Evolutionary conservation across 495 filamentous ascomycete species (phyloP).

Genomic region (Penicillium psychrofluorescens): DNA sequence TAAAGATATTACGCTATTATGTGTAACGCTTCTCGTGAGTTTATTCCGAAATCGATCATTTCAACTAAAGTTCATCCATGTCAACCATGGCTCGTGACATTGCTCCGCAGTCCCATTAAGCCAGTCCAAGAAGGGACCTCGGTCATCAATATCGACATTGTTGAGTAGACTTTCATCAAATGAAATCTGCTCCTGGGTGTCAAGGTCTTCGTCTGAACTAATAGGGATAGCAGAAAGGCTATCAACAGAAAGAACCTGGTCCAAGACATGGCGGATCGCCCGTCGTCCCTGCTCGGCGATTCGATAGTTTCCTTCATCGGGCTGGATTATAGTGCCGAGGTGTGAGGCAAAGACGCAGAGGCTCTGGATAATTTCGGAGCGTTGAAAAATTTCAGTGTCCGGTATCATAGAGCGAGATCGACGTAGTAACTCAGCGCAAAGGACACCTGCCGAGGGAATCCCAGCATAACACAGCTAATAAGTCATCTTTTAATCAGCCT

Average conservation of each 20-base stretch:
- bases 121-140: slow-evolving; percentile 7
- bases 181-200: background rate
- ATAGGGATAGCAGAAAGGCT: background rate
- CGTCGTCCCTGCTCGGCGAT: slow-evolving; percentile 11
- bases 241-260: slow-evolving; percentile 16
- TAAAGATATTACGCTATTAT: too few relatives aligned
- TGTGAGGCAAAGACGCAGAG: slow-evolving; percentile 43
- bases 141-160: slow-evolving; percentile 7
- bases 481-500: too few relatives aligned
- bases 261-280: slow-evolving; percentile 17
- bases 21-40: too few relatives aligned
- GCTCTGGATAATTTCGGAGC: slow-evolving; percentile 53
- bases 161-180: slow-evolving; percentile 1
- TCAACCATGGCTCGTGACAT: slow-evolving; percentile 3
- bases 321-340: slow-evolving; percentile 12
- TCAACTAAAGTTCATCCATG: slow-evolving; percentile 10
- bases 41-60: too few relatives aligned
- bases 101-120: slow-evolving; percentile 6
- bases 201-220: background rate
- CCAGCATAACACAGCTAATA: slow-evolving; percentile 32
- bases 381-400: slow-evolving; percentile 20
- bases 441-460: slow-evolving; percentile 47
- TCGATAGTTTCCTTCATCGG: slow-evolving; percentile 15
- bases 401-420: slow-evolving; percentile 1
- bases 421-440: slow-evolving; percentile 47